Percentiles rank a stretch among this genome's conserved stretches.
These are phyloP conservation scores for Metschnikowia dekortorum DNA, from an alignment of 805 yeast species.

Conservation along the genomic window DNA sequence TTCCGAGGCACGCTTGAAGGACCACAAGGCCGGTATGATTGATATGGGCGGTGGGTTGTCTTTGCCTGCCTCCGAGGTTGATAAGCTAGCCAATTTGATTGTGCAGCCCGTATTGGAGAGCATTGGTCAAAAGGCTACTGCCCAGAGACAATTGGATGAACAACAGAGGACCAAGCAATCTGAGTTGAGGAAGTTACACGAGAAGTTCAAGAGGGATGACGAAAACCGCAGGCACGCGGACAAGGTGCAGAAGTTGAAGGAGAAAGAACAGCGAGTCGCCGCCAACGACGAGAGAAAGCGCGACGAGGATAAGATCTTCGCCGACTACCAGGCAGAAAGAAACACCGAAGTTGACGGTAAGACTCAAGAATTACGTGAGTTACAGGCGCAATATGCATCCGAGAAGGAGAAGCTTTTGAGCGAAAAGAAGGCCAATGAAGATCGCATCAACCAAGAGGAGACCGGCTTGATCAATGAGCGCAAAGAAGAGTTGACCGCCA, in stretches of 20 bases:
- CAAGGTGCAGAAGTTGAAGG: slow-evolving; percentile 32
- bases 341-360: slow-evolving; percentile 28
- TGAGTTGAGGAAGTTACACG: slow-evolving; percentile 31
- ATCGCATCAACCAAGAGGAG: slow-evolving; percentile 41
- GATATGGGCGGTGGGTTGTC: slow-evolving; percentile 86
- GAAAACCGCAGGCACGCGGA: slow-evolving; percentile 29
- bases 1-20: slow-evolving; percentile 49
- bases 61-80: slow-evolving; percentile 71
- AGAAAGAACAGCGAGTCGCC: slow-evolving; percentile 30
- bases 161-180: slow-evolving; percentile 33
- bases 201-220: slow-evolving; percentile 20
- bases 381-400: slow-evolving; percentile 36
- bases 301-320: slow-evolving; percentile 26
- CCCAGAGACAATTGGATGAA: slow-evolving; percentile 53
- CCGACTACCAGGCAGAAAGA: slow-evolving; percentile 27
- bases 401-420: slow-evolving; percentile 40
- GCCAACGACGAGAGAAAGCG: slow-evolving; percentile 30
- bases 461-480: slow-evolving; percentile 42
- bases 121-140: slow-evolving; percentile 62
- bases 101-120: slow-evolving; percentile 82
- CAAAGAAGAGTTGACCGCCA: slow-evolving; percentile 41
- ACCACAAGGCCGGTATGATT: slow-evolving; percentile 50
- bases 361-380: slow-evolving; percentile 27
- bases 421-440: slow-evolving; percentile 45
- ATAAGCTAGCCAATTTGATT: slow-evolving; percentile 69